These are phyloP conservation scores for Mortierella sp. DNA, from an alignment of 371 early-diverging fungal species.

Conservation along the genomic window DNA sequence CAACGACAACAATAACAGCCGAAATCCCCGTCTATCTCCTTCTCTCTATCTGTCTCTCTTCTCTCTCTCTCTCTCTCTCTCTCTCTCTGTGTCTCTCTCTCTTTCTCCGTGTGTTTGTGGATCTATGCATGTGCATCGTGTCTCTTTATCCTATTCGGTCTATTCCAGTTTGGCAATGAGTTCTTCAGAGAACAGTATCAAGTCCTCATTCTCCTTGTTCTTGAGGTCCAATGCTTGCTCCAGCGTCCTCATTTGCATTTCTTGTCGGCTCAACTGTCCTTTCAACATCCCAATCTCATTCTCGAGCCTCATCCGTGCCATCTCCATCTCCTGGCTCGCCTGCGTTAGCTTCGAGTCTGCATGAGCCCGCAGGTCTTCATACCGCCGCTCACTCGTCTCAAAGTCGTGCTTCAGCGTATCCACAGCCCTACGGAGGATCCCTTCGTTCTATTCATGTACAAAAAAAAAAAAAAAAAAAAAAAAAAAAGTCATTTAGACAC, in stretches of 20 bases:
- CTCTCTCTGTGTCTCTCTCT: too few relatives aligned
- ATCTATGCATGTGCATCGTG: too few relatives aligned
- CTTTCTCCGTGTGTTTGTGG: too few relatives aligned
- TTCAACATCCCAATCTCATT: slow-evolving; percentile 35
- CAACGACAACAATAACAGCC: too few relatives aligned
- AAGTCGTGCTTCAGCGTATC: slow-evolving; percentile 44
- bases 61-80: too few relatives aligned
- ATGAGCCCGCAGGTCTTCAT: slow-evolving; percentile 36
- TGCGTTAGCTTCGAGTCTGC: slow-evolving; percentile 33
- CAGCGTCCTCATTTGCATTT: slow-evolving; percentile 46
- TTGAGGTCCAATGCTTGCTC: slow-evolving; percentile 45
- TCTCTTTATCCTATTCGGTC: background rate
- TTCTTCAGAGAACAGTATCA: slow-evolving; percentile 47
- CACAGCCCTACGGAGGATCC: slow-evolving; percentile 37
- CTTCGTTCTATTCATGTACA: slow-evolving; percentile 29
- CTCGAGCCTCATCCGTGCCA: slow-evolving; percentile 27
- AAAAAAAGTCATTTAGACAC: background rate
- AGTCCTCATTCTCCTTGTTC: slow-evolving; percentile 42
- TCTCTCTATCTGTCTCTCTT: too few relatives aligned
- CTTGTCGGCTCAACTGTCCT: slow-evolving; percentile 28
- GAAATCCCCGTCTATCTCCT: too few relatives aligned
- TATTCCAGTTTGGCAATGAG: slow-evolving; percentile 46
- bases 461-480: background rate
- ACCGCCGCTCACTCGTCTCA: slow-evolving; percentile 45
- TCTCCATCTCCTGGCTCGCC: slow-evolving; percentile 44